These are phyloP conservation scores for Mycena belliarum DNA, from an alignment of 768 basidiomycete genomes.

Conservation along the genomic window DNA sequence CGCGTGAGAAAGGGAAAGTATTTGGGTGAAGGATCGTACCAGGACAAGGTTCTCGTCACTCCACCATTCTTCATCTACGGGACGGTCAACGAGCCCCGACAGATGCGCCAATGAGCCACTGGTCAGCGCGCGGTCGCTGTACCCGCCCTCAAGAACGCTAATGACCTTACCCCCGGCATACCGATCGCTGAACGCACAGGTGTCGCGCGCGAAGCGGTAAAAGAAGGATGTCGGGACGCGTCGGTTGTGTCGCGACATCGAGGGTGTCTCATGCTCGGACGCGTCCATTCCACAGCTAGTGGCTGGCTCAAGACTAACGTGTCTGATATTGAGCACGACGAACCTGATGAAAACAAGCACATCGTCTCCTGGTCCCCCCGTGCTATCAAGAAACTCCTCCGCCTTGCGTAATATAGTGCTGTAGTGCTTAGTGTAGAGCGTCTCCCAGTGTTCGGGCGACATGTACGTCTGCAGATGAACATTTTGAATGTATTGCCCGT, in stretches of 20 bases:
- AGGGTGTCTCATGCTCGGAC: conserved; percentile 84
- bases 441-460: conserved; percentile 68
- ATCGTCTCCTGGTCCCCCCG: conserved; percentile 65
- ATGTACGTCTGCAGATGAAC: conserved; percentile 77
- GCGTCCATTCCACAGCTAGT: conserved; percentile 96
- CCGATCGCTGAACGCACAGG: conserved; percentile 58
- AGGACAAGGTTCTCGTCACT: conserved; percentile 54
- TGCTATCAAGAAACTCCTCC: conserved; percentile 65
- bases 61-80: conserved; percentile 60
- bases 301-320: too few relatives aligned
- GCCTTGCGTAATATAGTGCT: conserved; percentile 65
- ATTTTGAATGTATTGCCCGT: conserved; percentile 88
- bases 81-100: conserved; percentile 55
- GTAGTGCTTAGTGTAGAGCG: conserved; percentile 70
- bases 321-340: too few relatives aligned
- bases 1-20: not conserved
- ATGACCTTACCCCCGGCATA: conserved; percentile 73
- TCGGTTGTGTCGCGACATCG: conserved; percentile 92
- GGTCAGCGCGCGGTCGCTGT: conserved; percentile 84
- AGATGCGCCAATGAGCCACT: conserved; percentile 86
- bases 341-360: conserved; percentile 88
- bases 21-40: conserved; percentile 38
- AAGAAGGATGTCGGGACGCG: conserved; percentile 88
- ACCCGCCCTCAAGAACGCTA: conserved; percentile 94
- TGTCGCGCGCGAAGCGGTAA: conserved; percentile 77